Base-by-base conservation (phyloP, 495 filamentous ascomycete species). In the Penicillium herquei region DNA sequence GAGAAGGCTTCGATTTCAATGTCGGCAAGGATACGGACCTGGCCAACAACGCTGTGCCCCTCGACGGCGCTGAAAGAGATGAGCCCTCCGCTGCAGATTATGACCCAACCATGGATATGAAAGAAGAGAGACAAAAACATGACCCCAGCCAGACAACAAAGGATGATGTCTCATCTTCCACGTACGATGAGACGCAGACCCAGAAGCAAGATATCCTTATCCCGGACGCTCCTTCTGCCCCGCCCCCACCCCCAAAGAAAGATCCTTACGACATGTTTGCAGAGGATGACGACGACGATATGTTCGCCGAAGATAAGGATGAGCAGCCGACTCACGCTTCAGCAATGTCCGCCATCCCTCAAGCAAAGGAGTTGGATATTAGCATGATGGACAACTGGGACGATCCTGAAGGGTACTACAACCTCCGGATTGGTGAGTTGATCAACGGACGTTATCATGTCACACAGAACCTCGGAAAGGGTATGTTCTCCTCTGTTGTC, bases 401-500 rank as follows among this genome's bases (percentile, higher is more conserved):
- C 68, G 94, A 98, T 67, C 79, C 86, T 18, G 92, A 97, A 63
- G 95, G 92, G 9, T 98, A 98, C 66, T 98, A 96, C 77, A 92
- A 91, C 68, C 83, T 96, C 44, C 87, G 92, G 34, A 81, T 90
- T 41, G 91, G 92, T 56, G 94, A 98, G 74, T 71, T 97, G 37
- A 81, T 98, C 56, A 88, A 95, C 65, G 83, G 85, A 37, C 85
- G 91, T 32, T 98, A 98, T 63, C 89, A 91, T 69, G 82, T 98
- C 32, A 85, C 91, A 62, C 81, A 89, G 35, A 87, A 87, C 53
- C 82, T 98, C n/a, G 94, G 94, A 57, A 90, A 88, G 66, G 94
- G 94, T 48, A 94, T 97, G 85, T 98, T 97, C 62, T 95, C 94
- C 0, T 88, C 89, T 9, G 94, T 98, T n/a, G 90, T 95, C 26